Evolutionary conservation across 768 basidiomycete species (phyloP).

Genomic region (Kwoniella dejecticola): DNA sequence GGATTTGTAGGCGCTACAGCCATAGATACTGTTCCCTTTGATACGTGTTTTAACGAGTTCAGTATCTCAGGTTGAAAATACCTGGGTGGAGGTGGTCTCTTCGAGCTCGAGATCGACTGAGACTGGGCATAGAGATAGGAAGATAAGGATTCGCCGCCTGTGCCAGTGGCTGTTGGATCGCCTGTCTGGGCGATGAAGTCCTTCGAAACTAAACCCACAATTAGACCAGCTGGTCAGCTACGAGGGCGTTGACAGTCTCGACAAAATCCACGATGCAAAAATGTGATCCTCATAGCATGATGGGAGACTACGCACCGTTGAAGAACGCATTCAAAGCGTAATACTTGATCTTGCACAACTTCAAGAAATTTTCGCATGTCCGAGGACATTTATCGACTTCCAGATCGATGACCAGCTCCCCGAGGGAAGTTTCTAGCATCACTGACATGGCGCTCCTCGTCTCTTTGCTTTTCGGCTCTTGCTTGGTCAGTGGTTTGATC

Average conservation of each 20-base stretch:
- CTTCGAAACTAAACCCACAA: conserved; percentile 71
- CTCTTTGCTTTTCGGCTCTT: not conserved
- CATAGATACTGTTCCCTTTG: conserved; percentile 93
- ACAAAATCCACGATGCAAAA: no score
- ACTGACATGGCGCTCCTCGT: conserved; percentile 74
- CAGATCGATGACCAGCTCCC: conserved; percentile 94
- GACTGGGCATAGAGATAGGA: conserved; percentile 62
- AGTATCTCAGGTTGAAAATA: conserved; percentile 83
- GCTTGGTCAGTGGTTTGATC: no score
- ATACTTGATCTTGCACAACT: conserved; percentile 95
- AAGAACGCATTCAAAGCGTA: conserved; percentile 98
- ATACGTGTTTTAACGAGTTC: conserved; percentile 70
- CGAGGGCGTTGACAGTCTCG: no score
- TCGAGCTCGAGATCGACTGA: conserved; percentile 55
- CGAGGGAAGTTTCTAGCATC: conserved; percentile 92
- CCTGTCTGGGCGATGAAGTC: conserved; percentile 95
- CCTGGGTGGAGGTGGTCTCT: conserved; percentile 59
- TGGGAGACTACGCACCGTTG: conserved; percentile 90
- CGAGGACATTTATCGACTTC: conserved; percentile 87
- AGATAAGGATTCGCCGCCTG: conserved; percentile 87
- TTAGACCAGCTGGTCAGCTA: no score
- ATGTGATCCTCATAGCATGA: no score
- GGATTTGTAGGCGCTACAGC: conserved; percentile 74
- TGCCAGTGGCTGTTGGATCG: conserved; percentile 94
- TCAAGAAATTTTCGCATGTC: conserved; percentile 93